Evolutionary conservation across 352 stramenopile species (phyloP).

Genomic region (Phytophthora lateralis): DNA sequence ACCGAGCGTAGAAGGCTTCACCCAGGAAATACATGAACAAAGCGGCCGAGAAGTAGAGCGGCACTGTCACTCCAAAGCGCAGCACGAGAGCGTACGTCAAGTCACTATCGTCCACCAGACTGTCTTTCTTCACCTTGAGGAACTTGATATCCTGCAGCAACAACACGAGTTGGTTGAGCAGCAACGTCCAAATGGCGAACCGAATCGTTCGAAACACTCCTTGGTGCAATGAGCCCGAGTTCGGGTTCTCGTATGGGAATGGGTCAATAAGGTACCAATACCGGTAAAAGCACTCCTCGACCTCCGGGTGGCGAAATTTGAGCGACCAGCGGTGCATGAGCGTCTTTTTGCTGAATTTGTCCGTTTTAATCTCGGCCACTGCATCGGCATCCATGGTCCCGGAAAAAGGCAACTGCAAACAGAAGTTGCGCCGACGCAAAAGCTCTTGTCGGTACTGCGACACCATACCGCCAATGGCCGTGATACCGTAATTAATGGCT

Average conservation of each 20-base stretch:
- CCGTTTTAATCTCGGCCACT: conserved; percentile 59
- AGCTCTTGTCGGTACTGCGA: conserved; percentile 85
- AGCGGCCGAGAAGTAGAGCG: conserved; percentile 67
- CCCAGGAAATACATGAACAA: conserved; percentile 84
- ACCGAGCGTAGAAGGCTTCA: conserved; percentile 73
- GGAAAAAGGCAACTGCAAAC: conserved; percentile 75
- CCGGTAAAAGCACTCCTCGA: conserved; percentile 83
- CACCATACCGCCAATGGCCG: conserved; percentile 82
- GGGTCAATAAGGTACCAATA: conserved; percentile 90
- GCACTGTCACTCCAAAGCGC: conserved; percentile 75
- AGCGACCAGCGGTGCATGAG: conserved; percentile 74
- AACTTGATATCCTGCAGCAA: conserved; percentile 84
- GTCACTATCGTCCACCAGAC: conserved; percentile 52
- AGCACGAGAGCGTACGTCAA: conserved; percentile 66
- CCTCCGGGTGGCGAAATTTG: conserved; percentile 71
- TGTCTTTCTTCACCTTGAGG: conserved; percentile 62
- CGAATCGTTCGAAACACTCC: conserved; percentile 79
- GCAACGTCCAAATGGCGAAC: conserved; percentile 71
- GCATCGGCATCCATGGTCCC: conserved; percentile 72
- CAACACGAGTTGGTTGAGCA: conserved; percentile 78
- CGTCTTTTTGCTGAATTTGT: conserved; percentile 75
- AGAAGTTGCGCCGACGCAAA: conserved; percentile 76
- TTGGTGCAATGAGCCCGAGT: conserved; percentile 72
- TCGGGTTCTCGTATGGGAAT: conserved; percentile 85
- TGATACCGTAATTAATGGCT: conserved; percentile 84